phyloP scores from a whole-genome alignment of 2,329 filamentous ascomycete species.

The Dactylellina sp. region DNA sequence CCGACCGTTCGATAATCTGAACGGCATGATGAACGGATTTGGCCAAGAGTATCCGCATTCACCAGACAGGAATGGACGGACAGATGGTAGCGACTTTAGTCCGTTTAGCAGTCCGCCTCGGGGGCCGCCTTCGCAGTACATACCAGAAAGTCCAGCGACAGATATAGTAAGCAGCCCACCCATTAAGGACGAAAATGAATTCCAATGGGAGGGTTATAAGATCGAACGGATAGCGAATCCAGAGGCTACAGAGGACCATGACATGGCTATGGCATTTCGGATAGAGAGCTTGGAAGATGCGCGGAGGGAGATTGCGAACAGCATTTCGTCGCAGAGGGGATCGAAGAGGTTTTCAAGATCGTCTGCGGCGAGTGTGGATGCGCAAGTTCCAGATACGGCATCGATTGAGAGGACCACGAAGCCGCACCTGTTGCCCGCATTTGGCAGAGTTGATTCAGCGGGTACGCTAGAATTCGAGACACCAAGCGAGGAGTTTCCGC shows the following conservation, averaged over 20 bases:
- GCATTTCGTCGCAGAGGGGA: slow-evolving; percentile 41
- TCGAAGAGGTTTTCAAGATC: slow-evolving; percentile 44
- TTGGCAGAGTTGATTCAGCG: slow-evolving; percentile 41
- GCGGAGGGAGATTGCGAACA: slow-evolving; percentile 50
- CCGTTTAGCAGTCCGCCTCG: slow-evolving; percentile 41
- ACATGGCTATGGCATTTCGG: slow-evolving; percentile 37
- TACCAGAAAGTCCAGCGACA: slow-evolving; percentile 49
- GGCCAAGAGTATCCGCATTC: slow-evolving; percentile 17
- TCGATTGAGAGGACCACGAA: slow-evolving; percentile 23
- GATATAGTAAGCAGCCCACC: slow-evolving; percentile 52
- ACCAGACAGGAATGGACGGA: slow-evolving; percentile 18
- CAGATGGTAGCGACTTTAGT: slow-evolving; percentile 10
- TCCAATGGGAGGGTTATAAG: slow-evolving; percentile 49
- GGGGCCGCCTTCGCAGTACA: slow-evolving; percentile 40
- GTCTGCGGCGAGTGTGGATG: slow-evolving; percentile 28
- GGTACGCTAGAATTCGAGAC: slow-evolving; percentile 42
- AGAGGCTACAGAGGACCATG: slow-evolving; percentile 19
- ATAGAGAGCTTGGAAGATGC: slow-evolving; percentile 46
- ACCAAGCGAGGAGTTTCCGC: slow-evolving; percentile 53
- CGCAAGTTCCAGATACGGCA: slow-evolving; percentile 41
- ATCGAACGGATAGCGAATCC: slow-evolving; percentile 44
- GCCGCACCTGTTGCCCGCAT: slow-evolving; percentile 34
- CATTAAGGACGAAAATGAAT: slow-evolving; percentile 42
- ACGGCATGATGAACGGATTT: slow-evolving; percentile 40
- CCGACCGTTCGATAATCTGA: slow-evolving; percentile 37